Conservation (phyloP, 179 eudicot genomes). For the Monotropa hypopitys region DNA sequence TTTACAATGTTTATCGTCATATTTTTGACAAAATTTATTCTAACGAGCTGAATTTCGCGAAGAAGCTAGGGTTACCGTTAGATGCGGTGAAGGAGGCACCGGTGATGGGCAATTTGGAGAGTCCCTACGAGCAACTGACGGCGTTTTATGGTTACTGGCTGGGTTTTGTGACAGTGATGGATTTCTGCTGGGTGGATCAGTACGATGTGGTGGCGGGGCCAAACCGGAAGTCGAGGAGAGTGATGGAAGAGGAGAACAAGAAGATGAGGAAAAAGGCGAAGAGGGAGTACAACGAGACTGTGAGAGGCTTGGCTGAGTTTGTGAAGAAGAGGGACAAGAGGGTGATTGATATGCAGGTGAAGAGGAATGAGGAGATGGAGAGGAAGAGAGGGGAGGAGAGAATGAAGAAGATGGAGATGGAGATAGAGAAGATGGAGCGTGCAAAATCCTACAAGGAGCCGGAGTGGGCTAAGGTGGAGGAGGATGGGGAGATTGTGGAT, state of each 20-base stretch:
- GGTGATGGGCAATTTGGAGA: conserved; percentile 58
- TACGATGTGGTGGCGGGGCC: conserved; percentile 58
- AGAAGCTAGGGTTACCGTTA: conserved; percentile 46
- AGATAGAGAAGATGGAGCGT: conserved; percentile 57
- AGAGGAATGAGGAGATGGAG: conserved; percentile 78
- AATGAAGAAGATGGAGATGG: conserved; percentile 48
- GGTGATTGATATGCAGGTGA: conserved; percentile 82
- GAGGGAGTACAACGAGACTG: conserved; percentile 83
- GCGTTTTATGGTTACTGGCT: conserved; percentile 92
- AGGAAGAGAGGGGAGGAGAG: conserved; percentile 62
- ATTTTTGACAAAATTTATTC: conserved; percentile 50
- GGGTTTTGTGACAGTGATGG: conserved; percentile 69
- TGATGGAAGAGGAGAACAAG: conserved; percentile 98
- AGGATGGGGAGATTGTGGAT: conserved; percentile 24
- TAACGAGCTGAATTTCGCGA: conserved; percentile 54
- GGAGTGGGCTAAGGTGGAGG: conserved; percentile 70
- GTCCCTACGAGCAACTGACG: conserved; percentile 62
- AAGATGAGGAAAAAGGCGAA: conserved; percentile 80
- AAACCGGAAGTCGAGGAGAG: conserved; percentile 60
- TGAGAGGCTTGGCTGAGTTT: conserved; percentile 81
- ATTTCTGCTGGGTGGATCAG: conserved; percentile 77
- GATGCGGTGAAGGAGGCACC: conserved; percentile 73
- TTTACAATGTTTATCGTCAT: conserved; percentile 65
- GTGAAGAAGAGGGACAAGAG: conserved; percentile 96
- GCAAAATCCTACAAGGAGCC: conserved; percentile 58